Base-by-base conservation (phyloP, 768 basidiomycete species). In the Rhizopogon vinicolor region DNA sequence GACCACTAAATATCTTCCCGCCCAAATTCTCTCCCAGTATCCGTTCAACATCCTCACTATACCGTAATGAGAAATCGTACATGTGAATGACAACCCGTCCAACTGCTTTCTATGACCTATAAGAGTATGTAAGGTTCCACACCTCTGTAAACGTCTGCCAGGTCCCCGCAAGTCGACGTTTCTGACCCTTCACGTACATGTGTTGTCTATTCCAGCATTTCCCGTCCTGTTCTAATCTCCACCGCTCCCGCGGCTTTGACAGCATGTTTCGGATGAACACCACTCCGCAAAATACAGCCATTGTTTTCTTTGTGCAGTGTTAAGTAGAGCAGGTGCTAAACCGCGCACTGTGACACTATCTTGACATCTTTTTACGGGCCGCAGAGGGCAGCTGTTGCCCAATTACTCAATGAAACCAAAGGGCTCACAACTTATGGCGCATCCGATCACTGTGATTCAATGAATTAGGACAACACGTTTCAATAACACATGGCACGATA, bases 111-210 rank as follows among this genome's bases (percentile, higher is more conserved):
- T 63, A 68, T 67, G 63, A 71, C 61, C 56, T 57, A 58, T 54
- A 54, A 62, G 39, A 37, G 53, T 67, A 70, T 70, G 63, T 66
- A 62, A 66, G 60, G 45, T 66, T 69, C 67, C 66, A 65, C 63
- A 70, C 62, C 70, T 70, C 59, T 42, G 58, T 52, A 59, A 64
- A 56, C 64, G 22, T 49, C 58, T 64, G 29, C 62, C 57, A 71
- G 70, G 70, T 69, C 70, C 70, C 68, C 70, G 68, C 59, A 68
- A 56, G 40, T 51, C 60, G 53, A 55, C 61, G 58, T 33, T 67
- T 61, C 60, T 70, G 68, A 69, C 60, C 62, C 54, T 64, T 70
- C 69, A 70, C 70, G 69, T 70, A 70, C 70, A 65, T 61, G 44
- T 55, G 55, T 64, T 52, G 59, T 68, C 64, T 53, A 62, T 60